Conservation (phyloP, 208 protist genomes). For the Leishmania arabica region DNA sequence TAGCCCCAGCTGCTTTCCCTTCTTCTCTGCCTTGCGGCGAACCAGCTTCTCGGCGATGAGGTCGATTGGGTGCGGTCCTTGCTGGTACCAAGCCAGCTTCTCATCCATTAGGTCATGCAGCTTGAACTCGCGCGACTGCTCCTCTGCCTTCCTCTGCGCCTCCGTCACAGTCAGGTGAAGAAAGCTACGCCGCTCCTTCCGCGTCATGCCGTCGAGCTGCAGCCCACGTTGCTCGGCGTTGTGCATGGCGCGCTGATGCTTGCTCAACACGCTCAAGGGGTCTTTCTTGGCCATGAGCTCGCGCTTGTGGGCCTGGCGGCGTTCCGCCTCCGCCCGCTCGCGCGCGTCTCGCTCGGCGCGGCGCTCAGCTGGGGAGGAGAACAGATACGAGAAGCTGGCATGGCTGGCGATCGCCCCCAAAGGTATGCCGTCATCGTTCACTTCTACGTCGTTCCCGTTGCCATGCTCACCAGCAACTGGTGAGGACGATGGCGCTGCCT, state of each 20-base stretch:
- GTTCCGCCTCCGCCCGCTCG: constrained; percentile 32
- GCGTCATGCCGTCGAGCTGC: constrained; percentile 82
- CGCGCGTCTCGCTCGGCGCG: constrained; percentile 61
- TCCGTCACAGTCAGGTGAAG: constrained; percentile 73
- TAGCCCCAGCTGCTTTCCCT: constrained; percentile 74
- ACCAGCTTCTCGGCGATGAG: constrained; percentile 87
- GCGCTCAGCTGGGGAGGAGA: constrained; percentile 78
- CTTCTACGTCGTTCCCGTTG: not conserved
- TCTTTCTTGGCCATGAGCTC: constrained; percentile 32
- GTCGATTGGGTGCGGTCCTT: constrained; percentile 86
- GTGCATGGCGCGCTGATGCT: constrained; percentile 68
- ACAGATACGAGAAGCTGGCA: constrained; percentile 79
- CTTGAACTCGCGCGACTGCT: constrained; percentile 60
- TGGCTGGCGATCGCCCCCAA: constrained; percentile 5
- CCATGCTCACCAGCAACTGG: not conserved
- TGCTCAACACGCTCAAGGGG: constrained; percentile 61
- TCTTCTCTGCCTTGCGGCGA: constrained; percentile 77
- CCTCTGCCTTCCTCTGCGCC: constrained; percentile 61
- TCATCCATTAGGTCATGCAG: constrained; percentile 89
- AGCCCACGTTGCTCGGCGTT: constrained; percentile 72
- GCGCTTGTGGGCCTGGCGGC: constrained; percentile 23
- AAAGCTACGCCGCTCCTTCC: constrained; percentile 77
- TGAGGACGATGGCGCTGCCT: not conserved
- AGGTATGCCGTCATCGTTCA: constrained; percentile 34
- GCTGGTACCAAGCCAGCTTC: constrained; percentile 87